These are phyloP conservation scores for Coniochaeta pulveracea DNA, from an alignment of 2,329 filamentous ascomycete species.

Conservation along the genomic window DNA sequence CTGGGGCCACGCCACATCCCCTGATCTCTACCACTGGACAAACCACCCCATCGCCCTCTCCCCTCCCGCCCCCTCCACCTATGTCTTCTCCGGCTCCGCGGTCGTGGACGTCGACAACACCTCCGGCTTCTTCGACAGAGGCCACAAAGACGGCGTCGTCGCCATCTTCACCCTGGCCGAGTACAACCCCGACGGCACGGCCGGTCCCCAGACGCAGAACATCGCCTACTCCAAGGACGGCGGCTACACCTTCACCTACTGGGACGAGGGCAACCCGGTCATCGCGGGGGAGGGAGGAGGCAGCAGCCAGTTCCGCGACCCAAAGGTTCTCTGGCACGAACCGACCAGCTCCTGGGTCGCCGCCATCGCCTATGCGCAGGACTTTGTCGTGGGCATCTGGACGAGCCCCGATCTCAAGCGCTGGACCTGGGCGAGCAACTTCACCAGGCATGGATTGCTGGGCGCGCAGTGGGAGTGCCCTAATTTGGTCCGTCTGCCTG, in stretches of 20 bases:
- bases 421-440: constrained; percentile 49
- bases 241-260: constrained; percentile 50
- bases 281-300: constrained; percentile 40
- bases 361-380: constrained; percentile 39
- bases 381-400: constrained; percentile 48
- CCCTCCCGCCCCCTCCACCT: constrained; percentile 29
- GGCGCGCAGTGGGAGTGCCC: constrained; percentile 53
- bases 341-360: constrained; percentile 40
- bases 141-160: constrained; percentile 36
- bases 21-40: constrained; percentile 51
- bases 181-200: constrained; percentile 22
- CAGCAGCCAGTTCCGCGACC: constrained; percentile 50
- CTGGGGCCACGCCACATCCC: constrained; percentile 55
- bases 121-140: constrained; percentile 53
- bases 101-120: constrained; percentile 54
- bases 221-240: constrained; percentile 52
- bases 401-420: constrained; percentile 45
- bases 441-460: constrained; percentile 37
- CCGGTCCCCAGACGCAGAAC: constrained; percentile 39
- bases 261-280: constrained; percentile 44
- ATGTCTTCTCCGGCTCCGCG: constrained; percentile 41
- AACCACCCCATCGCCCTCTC: constrained; percentile 54
- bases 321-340: constrained; percentile 50
- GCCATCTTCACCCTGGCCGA: constrained; percentile 37
- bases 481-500: constrained; percentile 45